phyloP scores from a whole-genome alignment of 768 basidiomycete genomes.

The Tricholoma hemisulphureum region DNA sequence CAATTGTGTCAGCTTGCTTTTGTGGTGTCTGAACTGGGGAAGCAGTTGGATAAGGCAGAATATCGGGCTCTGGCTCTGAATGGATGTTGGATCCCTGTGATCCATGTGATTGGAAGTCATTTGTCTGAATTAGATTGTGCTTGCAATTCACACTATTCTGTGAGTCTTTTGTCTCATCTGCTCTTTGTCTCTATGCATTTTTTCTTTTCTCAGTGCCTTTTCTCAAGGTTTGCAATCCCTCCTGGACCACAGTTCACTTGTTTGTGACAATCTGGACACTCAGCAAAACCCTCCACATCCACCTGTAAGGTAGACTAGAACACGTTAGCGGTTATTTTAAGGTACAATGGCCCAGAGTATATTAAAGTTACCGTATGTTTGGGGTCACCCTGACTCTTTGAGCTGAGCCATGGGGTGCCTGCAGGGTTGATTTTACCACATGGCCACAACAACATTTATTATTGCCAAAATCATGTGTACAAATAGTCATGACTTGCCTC shows the following conservation, averaged over 20 bases:
- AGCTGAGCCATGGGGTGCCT: neutral
- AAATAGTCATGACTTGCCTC: too few relatives aligned
- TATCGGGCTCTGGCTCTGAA: too few relatives aligned
- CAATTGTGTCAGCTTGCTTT: too few relatives aligned
- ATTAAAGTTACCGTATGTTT: neutral
- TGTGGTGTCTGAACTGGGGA: too few relatives aligned
- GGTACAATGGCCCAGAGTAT: neutral
- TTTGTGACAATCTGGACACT: neutral
- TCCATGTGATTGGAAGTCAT: too few relatives aligned
- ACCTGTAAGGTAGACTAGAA: neutral
- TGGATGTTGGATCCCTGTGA: too few relatives aligned
- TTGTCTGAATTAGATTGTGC: too few relatives aligned
- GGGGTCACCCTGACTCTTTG: neutral
- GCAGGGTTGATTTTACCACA: neutral
- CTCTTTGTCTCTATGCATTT: neutral
- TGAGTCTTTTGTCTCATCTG: too few relatives aligned
- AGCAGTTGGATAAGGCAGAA: too few relatives aligned
- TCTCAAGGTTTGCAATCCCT: neutral
- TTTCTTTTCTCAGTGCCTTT: neutral
- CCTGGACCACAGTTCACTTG: neutral
- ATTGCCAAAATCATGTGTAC: neutral
- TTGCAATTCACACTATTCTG: too few relatives aligned
- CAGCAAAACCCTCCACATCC: neutral
- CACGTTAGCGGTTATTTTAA: neutral
- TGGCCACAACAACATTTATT: neutral